Evolutionary conservation across 2,329 filamentous ascomycete genomes (phyloP), one percentile per base, ranked within the genome.

Genomic region (Magnaporthiopsis incrustans): DNA sequence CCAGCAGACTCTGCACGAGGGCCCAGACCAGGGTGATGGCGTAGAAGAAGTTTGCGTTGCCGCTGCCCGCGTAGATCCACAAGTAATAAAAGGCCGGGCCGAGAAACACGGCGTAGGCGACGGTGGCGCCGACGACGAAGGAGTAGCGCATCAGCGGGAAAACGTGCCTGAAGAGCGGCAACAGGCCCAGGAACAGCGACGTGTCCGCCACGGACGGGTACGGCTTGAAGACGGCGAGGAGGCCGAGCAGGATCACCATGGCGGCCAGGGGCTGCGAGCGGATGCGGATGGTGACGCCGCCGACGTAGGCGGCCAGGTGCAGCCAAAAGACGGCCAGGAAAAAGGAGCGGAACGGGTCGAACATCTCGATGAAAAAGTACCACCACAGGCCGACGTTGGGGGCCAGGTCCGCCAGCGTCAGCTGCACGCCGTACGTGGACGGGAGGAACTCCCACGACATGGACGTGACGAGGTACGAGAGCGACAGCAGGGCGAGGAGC

Each of bases 351-450:
- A 99, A 99, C 1, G 93, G 94, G 77, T 99, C 95, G 74, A 99
- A 99, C 87, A 99, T 99, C 74, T 99, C 94, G 69, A 96, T 96
- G 74, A 99, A 98, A 78, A 99, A 99, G 77, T 99, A 99, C 95
- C 95, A 99, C 95, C 95, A 99, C 1, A 99, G 82, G 1, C 95
- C 95, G 35, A 96, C 90, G 69, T 98, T 99, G 15, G 95, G 95
- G 0, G 94, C 96, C 57, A 99, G 82, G 73, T 99, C 95, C 11
- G 92, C 91, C 3, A 99, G 84, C 1, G 95, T 87, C 53, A 99
- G 83, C 70, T 97, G 93, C 60, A 96, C 91, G 69, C 94, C 92
- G 76, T 99, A 99, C 0, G 95, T 97, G 26, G 92, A 92, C 10
- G 83, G 77, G 26, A 98, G 76, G 72, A 98, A 99, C 67, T 93